Percentiles rank a stretch among this genome's conserved stretches.
phyloP scores from a whole-genome alignment of 495 filamentous ascomycete genomes.

The Talaromyces ruber region DNA sequence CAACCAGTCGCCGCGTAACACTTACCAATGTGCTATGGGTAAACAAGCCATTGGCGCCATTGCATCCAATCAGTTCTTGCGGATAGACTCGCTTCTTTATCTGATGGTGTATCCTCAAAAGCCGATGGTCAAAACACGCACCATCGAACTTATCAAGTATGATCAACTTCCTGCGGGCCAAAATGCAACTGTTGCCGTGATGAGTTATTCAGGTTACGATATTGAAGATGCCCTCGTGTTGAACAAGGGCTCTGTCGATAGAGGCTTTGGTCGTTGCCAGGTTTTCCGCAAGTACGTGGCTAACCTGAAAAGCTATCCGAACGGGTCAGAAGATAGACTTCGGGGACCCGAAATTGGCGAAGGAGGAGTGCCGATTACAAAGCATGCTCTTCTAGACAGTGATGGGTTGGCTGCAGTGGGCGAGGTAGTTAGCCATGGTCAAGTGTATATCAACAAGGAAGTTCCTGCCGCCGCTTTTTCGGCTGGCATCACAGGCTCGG shows the following conservation, averaged over 20 bases:
- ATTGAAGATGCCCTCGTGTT: constrained; percentile 97
- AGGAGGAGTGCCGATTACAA: constrained; percentile 55
- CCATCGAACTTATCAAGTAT: constrained; percentile 94
- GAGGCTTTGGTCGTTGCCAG: constrained; percentile 92
- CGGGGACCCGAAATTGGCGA: constrained; percentile 47
- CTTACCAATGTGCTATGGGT: constrained; percentile 99
- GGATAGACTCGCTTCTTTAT: constrained; percentile 92
- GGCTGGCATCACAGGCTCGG: constrained; percentile 51
- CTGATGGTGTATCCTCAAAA: constrained; percentile 97
- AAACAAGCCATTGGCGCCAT: constrained; percentile 99
- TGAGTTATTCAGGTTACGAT: constrained; percentile 99
- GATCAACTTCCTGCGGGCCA: constrained; percentile 96
- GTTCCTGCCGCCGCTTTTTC: constrained; percentile 64
- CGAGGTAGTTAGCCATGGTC: constrained; percentile 57
- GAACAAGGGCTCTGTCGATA: constrained; percentile 89
- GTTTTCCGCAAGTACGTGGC: constrained; percentile 85
- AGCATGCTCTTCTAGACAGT: constrained; percentile 62
- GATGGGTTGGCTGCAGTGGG: constrained; percentile 86
- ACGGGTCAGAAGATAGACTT: constrained; percentile 67
- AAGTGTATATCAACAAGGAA: constrained; percentile 84
- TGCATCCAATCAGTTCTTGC: constrained; percentile 91
- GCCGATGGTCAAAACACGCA: constrained; percentile 92
- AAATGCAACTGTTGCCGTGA: constrained; percentile 94
- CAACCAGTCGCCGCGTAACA: constrained; percentile 98
- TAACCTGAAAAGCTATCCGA: constrained; percentile 70